Conservation (phyloP, 768 basidiomycete species). For the Leccinellum luteum region DNA sequence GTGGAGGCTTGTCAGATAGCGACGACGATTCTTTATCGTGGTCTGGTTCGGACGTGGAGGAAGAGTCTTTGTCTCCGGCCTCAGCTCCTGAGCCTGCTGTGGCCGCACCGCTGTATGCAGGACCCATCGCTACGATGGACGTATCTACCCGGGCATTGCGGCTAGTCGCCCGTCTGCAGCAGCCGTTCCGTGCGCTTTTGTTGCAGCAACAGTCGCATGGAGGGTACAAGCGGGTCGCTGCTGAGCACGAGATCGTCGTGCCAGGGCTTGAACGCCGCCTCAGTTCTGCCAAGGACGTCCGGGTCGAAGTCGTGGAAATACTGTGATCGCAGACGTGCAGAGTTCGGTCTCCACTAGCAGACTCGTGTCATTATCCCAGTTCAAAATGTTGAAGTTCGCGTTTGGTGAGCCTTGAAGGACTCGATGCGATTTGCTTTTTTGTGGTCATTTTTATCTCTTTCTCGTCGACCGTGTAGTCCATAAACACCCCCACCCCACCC, state of each 20-base stretch:
- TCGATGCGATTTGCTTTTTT: too few relatives aligned
- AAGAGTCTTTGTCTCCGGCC: not conserved
- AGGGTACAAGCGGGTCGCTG: not conserved
- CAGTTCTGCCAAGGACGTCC: not conserved
- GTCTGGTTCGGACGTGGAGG: not conserved
- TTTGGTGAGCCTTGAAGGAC: too few relatives aligned
- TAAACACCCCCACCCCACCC: too few relatives aligned
- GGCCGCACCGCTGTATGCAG: not conserved
- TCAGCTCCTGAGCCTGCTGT: not conserved
- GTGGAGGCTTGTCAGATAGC: not conserved
- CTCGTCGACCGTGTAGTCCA: too few relatives aligned
- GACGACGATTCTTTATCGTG: not conserved
- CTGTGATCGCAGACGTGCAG: not conserved
- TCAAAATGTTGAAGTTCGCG: too few relatives aligned
- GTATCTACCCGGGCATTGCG: constrained; percentile 3
- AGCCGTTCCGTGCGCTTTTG: constrained; percentile 8
- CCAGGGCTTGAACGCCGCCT: not conserved
- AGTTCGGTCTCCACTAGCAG: too few relatives aligned
- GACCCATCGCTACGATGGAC: not conserved
- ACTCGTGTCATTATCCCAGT: too few relatives aligned
- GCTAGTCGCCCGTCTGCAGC: constrained; percentile 3
- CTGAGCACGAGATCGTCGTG: not conserved
- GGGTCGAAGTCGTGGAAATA: not conserved
- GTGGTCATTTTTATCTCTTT: too few relatives aligned
- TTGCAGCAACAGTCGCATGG: not conserved